Evolutionary conservation across 1,284 basidiomycete genomes (phyloP), one percentile per base, ranked within the genome.

Genomic region (Clitocybe nebularis): DNA sequence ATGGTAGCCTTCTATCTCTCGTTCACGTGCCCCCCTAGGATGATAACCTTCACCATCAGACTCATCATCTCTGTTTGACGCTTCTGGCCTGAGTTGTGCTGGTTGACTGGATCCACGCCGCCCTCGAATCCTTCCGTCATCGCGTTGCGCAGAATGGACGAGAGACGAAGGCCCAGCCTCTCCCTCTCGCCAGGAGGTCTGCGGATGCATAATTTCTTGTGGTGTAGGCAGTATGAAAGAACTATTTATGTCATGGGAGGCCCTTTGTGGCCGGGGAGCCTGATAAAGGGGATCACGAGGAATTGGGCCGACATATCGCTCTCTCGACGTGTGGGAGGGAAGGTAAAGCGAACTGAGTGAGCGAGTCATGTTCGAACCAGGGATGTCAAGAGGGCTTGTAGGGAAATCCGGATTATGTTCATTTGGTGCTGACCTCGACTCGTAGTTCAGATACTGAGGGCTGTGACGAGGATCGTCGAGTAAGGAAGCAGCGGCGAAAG

Each of bases 101-200:
- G 54, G 49, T 34, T 55, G 56, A 28, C 55, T 55, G 8, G 50
- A 51, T 25, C 54, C 53, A 37, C 51, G 50, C 30, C 51, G 50
- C 30, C 45, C 44, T 22, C 53, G 48, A n/a, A 23, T 40, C 11
- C 32, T 43, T 39, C 30, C 23, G 4, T 29, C 22, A 19, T 23
- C 28, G 17, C 19, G 19, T 10, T 35, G 35, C 16, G 44, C 41
- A 28, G 48, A 28, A 38, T 55, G 51, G 21, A 43, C 43, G 30
- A 59, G 43, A 9, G 60, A 58, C 17, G 64, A 61, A 29, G 57
- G 58, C 9, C 65, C 62, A 42, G 62, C 58, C 44, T 68, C 65
- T 5, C 50, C 53, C 46, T 71, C 62, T 48, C 59, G 46, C 59
- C 57, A 58, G 14, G 49, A 43, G 22, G 21, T 32, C 33, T 45